phyloP scores from a whole-genome alignment of 768 basidiomycete genomes.

The Rhizopogon roseolus region DNA sequence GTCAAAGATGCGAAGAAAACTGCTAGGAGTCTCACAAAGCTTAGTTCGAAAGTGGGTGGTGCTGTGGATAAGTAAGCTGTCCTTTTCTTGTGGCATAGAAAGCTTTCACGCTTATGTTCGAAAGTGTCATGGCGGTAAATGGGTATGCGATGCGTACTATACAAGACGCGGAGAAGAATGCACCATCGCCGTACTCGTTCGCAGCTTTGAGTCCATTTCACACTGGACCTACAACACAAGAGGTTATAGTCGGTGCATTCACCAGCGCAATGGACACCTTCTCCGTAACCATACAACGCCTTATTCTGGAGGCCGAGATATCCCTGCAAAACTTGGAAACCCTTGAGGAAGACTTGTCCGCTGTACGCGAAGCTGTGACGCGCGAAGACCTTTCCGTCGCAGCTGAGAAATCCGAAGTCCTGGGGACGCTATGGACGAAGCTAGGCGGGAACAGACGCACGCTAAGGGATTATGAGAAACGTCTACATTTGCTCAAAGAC shows the following conservation, averaged over 20 bases:
- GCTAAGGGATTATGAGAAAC: conserved; percentile 48
- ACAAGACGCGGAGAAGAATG: conserved; percentile 26
- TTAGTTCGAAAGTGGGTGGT: conserved; percentile 65
- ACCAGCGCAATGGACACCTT: conserved; percentile 59
- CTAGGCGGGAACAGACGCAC: conserved; percentile 56
- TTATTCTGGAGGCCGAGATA: conserved; percentile 62
- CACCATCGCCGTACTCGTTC: conserved; percentile 23
- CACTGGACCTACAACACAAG: conserved; percentile 28
- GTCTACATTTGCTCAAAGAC: conserved; percentile 50
- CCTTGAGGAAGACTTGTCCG: conserved; percentile 55
- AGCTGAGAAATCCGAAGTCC: conserved; percentile 34
- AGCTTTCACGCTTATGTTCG: background rate
- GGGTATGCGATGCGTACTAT: conserved; percentile 65
- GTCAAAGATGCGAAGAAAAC: conserved; percentile 57
- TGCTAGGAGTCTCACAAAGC: conserved; percentile 53
- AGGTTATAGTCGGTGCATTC: conserved; percentile 52
- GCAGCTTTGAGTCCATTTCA: conserved; percentile 37
- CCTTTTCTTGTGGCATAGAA: background rate
- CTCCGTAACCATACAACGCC: conserved; percentile 44
- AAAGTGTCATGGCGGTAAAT: conserved; percentile 41
- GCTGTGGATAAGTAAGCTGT: conserved; percentile 66
- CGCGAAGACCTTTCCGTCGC: conserved; percentile 43
- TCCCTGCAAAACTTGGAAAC: conserved; percentile 51
- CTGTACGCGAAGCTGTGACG: conserved; percentile 52
- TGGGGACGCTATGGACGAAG: conserved; percentile 65